These are phyloP conservation scores for Daldinia loculata DNA, from an alignment of 495 filamentous ascomycete genomes.

Conservation along the genomic window DNA sequence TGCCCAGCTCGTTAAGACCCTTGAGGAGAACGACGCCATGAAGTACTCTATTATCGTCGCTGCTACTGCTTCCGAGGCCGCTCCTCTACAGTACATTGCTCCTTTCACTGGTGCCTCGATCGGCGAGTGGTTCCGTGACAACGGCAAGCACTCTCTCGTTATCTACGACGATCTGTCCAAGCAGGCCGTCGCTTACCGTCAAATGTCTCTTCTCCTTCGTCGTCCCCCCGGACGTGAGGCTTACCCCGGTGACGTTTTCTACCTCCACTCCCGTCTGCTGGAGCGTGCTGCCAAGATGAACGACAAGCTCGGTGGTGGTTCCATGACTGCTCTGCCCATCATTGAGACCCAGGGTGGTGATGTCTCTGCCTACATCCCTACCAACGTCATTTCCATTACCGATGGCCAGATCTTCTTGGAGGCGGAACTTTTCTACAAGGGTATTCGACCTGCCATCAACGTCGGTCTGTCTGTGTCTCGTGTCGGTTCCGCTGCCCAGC, in stretches of 20 bases:
- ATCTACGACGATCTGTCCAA: conserved; percentile 98
- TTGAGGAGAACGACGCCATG: conserved; percentile 99
- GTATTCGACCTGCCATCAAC: conserved; percentile 99
- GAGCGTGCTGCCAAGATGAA: conserved; percentile 99
- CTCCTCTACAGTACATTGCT: conserved; percentile 91
- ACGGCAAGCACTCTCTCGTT: conserved; percentile 90
- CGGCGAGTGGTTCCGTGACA: conserved; percentile 90
- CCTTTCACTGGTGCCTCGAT: conserved; percentile 85
- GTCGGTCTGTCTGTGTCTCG: conserved; percentile 99
- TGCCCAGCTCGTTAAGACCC: conserved; percentile 98
- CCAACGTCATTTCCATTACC: conserved; percentile 99
- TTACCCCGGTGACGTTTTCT: conserved; percentile 99
- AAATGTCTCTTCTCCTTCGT: conserved; percentile 99
- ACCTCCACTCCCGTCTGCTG: conserved; percentile 98
- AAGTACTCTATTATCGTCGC: conserved; percentile 97
- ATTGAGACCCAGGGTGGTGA: conserved; percentile 99
- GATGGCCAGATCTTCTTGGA: conserved; percentile 99
- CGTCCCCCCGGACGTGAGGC: conserved; percentile 99
- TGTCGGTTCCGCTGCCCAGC: conserved; percentile 98
- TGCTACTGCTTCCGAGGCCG: conserved; percentile 97
- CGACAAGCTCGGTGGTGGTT: conserved; percentile 94
- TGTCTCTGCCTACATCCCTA: conserved; percentile 99
- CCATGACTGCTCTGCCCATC: conserved; percentile 95
- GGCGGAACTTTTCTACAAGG: conserved; percentile 99
- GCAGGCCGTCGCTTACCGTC: conserved; percentile 99